Evolutionary conservation across 1,284 basidiomycete genomes (phyloP), one percentile per base, ranked within the genome.

Genomic region (Schizopora paradoxa): DNA sequence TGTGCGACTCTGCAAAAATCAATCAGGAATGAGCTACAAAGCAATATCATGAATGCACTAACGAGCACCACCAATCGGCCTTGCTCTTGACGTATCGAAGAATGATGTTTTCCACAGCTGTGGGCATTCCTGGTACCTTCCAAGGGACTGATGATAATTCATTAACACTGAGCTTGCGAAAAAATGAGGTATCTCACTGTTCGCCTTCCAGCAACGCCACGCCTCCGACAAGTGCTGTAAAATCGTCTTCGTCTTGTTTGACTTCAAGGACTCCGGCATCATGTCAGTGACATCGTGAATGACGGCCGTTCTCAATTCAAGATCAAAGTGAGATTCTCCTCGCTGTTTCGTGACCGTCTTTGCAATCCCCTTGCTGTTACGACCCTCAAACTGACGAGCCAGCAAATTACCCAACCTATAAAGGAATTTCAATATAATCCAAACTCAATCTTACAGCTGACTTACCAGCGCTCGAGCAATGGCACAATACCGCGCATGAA

Each of bases 221-320:
- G 94, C 95, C 66, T 99, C 96, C 2, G 92, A 95, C 52, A 99
- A 68, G 64, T 99, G 96, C 65, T 97, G 93, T 60, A 99, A 63
- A 57, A 99, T 99, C 13, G 96, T 99, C 76, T 99, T 99, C 36
- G 91, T 85, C 74, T 99, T 98, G 74, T 97, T 98, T 66, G 93
- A 91, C 67, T 96, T 96, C 72, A 99, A 92, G 4, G 89, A 92
- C 68, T 98, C 96, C 1, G 96, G 96, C 95, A 98, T 98, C 92
- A 91, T 91, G 66, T 93, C 92, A 52, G 96, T 74, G 55, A 99
- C 97, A 67, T 99, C 95, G 68, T 98, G 95, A 94, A 99, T 98
- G 57, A 99, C 95, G 43, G 94, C 93, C 0, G 96, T 96, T 52
- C 96, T 87, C 36, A 99, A 73, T 64, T 99, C 96, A 42, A 99